Base-by-base conservation (phyloP, 345 rosid genomes). In the Bretschneidera sinensis region DNA sequence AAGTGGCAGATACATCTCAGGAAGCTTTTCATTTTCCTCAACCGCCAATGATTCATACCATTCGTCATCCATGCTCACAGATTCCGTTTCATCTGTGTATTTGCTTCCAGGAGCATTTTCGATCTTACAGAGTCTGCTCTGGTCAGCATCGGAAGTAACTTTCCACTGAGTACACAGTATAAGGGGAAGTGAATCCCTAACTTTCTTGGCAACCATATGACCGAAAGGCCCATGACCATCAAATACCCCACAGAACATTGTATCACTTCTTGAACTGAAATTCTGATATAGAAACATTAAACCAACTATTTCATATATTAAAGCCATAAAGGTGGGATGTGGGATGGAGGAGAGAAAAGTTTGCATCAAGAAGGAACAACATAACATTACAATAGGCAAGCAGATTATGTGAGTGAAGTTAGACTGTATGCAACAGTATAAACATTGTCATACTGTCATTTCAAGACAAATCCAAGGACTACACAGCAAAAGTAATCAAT, bases 171-270 rank as follows among this genome's bases (percentile, higher is more conserved):
- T 74, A 66, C 73, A 76, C 59, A 92, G 72, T 9, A 77, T 73
- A 52, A 70, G 65, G 9, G 98, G 96, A 68, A 92, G 88, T 34
- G 96, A 78, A 69, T 89, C 98, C 51, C 97, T 75, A 33, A 89
- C 96, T 81, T 76, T 89, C 84, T 81, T 87, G 9, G 98, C 82
- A 18, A 89, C 98, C 91, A 84, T 80, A 78, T 92, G 98, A 80
- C 98, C 98, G 48, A 70, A 84, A 51, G 97, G 98, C 65, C 98
- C 98, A 23, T 92, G 98, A 43, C 98, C 98, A 70, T 92, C 98
- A 57, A 92, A 92, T 55, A 92, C 90, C 54, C 98, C 98, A 61
- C 98, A 92, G 59, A 89, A 89, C 49, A 81, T 67, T 11, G 92
- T 79, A 45, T 85, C 94, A 2, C 75, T 74, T 74, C 82, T 84